phyloP scores from a whole-genome alignment of 2,329 filamentous ascomycete genomes.

The Ceratocystis colombiana region DNA sequence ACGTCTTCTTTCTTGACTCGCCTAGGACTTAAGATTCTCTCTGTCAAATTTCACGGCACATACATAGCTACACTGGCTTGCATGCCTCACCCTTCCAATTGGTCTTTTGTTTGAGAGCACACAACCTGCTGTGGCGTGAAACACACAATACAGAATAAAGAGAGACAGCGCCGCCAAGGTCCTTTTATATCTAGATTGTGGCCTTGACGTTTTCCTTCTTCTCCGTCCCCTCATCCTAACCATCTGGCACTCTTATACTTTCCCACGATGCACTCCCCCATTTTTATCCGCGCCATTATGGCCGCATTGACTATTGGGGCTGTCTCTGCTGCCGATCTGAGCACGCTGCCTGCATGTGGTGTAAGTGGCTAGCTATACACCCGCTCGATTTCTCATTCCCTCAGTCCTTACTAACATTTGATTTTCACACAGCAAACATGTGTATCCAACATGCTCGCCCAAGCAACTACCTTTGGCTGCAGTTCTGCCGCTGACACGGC shows the following conservation, averaged over 20 bases:
- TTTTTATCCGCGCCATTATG: conserved; percentile 16
- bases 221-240: not conserved
- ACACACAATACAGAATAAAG: not conserved
- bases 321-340: conserved; percentile 22
- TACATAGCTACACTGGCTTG: not conserved
- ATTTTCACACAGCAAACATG: conserved; percentile 23
- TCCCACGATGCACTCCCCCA: conserved; percentile 18
- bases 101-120: not conserved
- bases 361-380: conserved; percentile 15
- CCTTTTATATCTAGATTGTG: not conserved
- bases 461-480: conserved; percentile 21
- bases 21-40: conserved; percentile 3
- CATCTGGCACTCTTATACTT: not conserved
- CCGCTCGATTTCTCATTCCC: not conserved
- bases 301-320: conserved; percentile 15
- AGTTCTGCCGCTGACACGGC: conserved; percentile 29
- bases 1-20: not conserved
- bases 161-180: not conserved
- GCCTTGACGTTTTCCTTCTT: not conserved
- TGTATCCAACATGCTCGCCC: conserved; percentile 23
- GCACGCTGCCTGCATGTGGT: conserved; percentile 21
- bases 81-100: not conserved
- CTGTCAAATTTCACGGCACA: conserved; percentile 8
- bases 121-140: not conserved
- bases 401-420: not conserved